Evolutionary conservation across 441 rosid genomes (phyloP), one percentile per base, ranked within the genome.

Genomic region (Erysimum cheiri): DNA sequence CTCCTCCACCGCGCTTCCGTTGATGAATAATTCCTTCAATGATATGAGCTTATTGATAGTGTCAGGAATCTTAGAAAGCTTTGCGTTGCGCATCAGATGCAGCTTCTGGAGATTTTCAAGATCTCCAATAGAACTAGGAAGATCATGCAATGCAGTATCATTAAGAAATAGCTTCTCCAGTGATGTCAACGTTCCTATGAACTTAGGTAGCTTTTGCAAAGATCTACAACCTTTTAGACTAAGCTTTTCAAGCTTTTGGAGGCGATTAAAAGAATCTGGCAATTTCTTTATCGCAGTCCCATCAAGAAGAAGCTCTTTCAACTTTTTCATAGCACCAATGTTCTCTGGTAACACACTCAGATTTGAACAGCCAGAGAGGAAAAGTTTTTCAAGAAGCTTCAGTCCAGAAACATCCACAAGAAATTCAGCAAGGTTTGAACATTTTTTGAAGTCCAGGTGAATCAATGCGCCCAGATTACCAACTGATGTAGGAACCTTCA

Each of bases 331-430:
- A 46, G 14, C 60, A 54, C 90, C 84, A 4, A 87, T 46, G 48
- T 77, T 74, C 72, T 81, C 58, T 4, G 94, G 91, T 33, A 91
- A 74, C 65, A 78, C 81, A 49, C 69, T 66, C 15, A 91, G 64
- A 3, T 66, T 71, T 66, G 40, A 59, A 71, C 92, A 91, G 37
- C 75, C 76, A 19, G 81, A 84, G 14, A 91, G 91, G 71, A 72
- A 9, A 60, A 91, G 85, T 12, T 57, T 83, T 72, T 84, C 33
- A 64, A 91, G 92, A 68, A 0, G 5, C 62, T 72, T 71, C 64
- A 88, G 73, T 50, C 86, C 88, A 11, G 86, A 81, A 53, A 85
- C 82, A 67, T 85, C 85, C 50, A 55, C 68, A 14, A 85, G 88
- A 58, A 90, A 75, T 59, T 82, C 69, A 58, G 66, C 5, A 28